phyloP scores from a whole-genome alignment of 2,329 filamentous ascomycete genomes.

The Pseudopyricularia javanii region DNA sequence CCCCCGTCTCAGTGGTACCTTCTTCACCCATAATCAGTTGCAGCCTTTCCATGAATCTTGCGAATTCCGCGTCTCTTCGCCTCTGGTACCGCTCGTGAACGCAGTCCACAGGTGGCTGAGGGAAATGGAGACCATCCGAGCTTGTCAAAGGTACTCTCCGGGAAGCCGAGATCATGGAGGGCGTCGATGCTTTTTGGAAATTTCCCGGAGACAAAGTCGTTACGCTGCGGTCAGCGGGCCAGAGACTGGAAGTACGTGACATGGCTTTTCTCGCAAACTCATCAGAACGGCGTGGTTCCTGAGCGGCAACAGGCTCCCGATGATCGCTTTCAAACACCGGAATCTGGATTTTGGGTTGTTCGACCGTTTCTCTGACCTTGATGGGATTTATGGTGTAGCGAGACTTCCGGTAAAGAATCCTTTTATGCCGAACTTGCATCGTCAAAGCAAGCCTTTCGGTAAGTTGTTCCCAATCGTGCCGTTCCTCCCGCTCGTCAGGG shows the following conservation, averaged over 20 bases:
- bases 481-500: too few species aligned
- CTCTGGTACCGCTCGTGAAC: not conserved
- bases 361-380: not conserved
- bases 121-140: not conserved
- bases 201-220: not conserved
- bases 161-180: not conserved
- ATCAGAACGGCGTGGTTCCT: too few species aligned
- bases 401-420: not conserved
- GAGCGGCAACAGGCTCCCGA: too few species aligned
- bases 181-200: not conserved
- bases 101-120: not conserved
- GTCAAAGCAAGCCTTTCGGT: not conserved
- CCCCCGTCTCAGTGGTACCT: not conserved
- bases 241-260: too few species aligned
- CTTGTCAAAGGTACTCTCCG: not conserved
- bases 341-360: not conserved
- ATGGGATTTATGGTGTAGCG: not conserved
- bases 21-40: not conserved
- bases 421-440: not conserved
- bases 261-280: too few species aligned
- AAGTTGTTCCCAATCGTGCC: too few species aligned
- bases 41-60: not conserved
- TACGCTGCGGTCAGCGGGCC: not conserved
- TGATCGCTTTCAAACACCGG: too few species aligned
- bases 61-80: not conserved